Base-by-base conservation (phyloP, 2,329 filamentous ascomycete genomes). In the Diplocarpon rosae region DNA sequence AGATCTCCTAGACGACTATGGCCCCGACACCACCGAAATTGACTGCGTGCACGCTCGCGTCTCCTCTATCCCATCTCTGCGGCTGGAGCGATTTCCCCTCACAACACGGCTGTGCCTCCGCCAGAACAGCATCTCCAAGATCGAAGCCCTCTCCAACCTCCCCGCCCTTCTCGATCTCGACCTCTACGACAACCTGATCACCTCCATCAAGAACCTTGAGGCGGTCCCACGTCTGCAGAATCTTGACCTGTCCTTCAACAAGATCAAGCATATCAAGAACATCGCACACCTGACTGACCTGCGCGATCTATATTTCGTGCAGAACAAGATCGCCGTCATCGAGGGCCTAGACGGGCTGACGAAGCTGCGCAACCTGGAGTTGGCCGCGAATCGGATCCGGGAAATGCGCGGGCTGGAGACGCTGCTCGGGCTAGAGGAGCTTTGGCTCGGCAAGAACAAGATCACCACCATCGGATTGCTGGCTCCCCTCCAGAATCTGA, bases 221-320 rank as follows among this genome's bases (percentile, higher is more conserved):
- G 71, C 78, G 37, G 76, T 95, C 46, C 77, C 73, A 11, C 73
- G 84, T 49, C 75, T 98, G 43, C 86, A 76, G 5, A 83, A 70
- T 45, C 76, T 98, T 43, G 92, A 98, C 62, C 72, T 98, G 41
- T 93, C 85, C 64, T 98, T 95, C 76, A 98, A 98, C 71, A 96
- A 96, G 70, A 90, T 98, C 69, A 95, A 95, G 64, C 89, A 95
- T 66, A 94, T 98, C 69, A 95, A 94, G 66, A 80, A 90, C 58
- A 69, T 96, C 53, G 74, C 75, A 47, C 83, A 90, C 57, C 69
- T 98, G 47, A 81, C 69, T 16, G 74, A 87, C 43, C 73, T 96
- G 46, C 83, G 74, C 50, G 87, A 96, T 55, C 63, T 98, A 2
- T 98, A 84, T 63, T 85, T 98, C 56, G 87, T 96, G 39, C 86